A percentile compares a stretch with the other conserved stretches of the same genome.
Evolutionary conservation across 2,329 filamentous ascomycete species (phyloP).

Genomic region (Annulohypoxylon truncatum): DNA sequence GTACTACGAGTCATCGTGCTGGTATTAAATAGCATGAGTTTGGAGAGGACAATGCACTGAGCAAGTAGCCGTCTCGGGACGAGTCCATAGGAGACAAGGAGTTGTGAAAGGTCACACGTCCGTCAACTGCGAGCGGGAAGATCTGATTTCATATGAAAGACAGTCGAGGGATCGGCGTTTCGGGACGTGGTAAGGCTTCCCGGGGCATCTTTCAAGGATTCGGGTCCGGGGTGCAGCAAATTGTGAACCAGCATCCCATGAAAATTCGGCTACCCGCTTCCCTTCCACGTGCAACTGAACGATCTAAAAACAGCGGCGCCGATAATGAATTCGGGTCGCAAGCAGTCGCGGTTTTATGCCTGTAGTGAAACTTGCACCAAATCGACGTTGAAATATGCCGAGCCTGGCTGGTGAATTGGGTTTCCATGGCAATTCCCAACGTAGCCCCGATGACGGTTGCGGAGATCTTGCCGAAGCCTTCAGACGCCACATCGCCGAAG

Average conservation of each 20-base stretch:
- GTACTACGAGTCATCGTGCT: slow-evolving; percentile 25
- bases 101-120: slow-evolving; percentile 41
- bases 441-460: background rate
- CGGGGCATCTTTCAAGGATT: slow-evolving; percentile 21
- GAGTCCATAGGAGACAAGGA: slow-evolving; percentile 31
- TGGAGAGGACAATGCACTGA: slow-evolving; percentile 34
- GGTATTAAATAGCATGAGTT: slow-evolving; percentile 19
- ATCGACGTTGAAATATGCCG: slow-evolving; percentile 2
- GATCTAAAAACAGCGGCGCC: slow-evolving; percentile 29
- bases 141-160: slow-evolving; percentile 34
- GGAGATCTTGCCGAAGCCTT: slow-evolving; percentile 6
- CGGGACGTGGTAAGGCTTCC: slow-evolving; percentile 24
- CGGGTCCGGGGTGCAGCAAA: slow-evolving; percentile 38
- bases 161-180: slow-evolving; percentile 19
- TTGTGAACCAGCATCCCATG: slow-evolving; percentile 17
- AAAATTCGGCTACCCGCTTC: slow-evolving; percentile 36
- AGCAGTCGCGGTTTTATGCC: slow-evolving; percentile 24
- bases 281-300: slow-evolving; percentile 29
- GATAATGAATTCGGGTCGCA: slow-evolving; percentile 17
- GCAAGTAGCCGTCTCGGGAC: slow-evolving; percentile 39
- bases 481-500: slow-evolving; percentile 2
- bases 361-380: slow-evolving; percentile 21
- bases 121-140: slow-evolving; percentile 20
- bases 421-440: background rate
- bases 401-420: background rate